phyloP scores from a whole-genome alignment of 2,329 filamentous ascomycete genomes.

The Fusarium burgessii region DNA sequence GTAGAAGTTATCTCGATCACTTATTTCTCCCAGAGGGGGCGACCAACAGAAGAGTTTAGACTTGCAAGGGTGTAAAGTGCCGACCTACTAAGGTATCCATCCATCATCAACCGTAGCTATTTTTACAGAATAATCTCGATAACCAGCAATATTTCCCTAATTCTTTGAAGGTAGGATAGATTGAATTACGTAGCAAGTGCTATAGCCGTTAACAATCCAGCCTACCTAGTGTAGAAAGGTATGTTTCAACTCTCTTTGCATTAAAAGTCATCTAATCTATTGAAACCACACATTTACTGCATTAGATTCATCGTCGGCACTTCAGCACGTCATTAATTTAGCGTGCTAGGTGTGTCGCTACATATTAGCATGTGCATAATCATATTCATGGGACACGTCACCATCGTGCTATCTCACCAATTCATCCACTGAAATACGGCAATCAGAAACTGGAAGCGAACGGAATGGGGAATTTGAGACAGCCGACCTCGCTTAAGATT shows the following conservation, averaged over 20 bases:
- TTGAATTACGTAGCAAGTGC: neutral
- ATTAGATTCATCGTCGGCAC: neutral
- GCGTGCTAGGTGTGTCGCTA: neutral
- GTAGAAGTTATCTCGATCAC: too few species aligned
- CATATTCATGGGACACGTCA: conserved; percentile 6
- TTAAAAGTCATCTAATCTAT: neutral
- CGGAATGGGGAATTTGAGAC: conserved; percentile 27
- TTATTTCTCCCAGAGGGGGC: conserved; percentile 9
- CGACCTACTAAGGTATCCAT: neutral
- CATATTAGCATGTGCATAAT: neutral
- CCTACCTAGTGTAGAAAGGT: neutral
- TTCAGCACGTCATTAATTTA: conserved; percentile 2
- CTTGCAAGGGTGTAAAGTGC: conserved; percentile 29
- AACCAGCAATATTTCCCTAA: neutral
- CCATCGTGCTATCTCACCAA: neutral
- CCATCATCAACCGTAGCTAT: neutral
- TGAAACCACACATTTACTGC: neutral
- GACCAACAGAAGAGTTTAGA: conserved; percentile 16
- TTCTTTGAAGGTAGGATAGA: neutral
- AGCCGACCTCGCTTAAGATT: conserved; percentile 30
- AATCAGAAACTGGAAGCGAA: conserved; percentile 12
- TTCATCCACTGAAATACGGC: neutral
- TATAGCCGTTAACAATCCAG: neutral
- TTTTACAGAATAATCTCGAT: neutral
- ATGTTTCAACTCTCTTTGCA: neutral